A percentile compares a stretch with the other conserved stretches of the same genome.
phyloP scores from a whole-genome alignment of 2,329 filamentous ascomycete species.

The Cladophialophora chaetospira region DNA sequence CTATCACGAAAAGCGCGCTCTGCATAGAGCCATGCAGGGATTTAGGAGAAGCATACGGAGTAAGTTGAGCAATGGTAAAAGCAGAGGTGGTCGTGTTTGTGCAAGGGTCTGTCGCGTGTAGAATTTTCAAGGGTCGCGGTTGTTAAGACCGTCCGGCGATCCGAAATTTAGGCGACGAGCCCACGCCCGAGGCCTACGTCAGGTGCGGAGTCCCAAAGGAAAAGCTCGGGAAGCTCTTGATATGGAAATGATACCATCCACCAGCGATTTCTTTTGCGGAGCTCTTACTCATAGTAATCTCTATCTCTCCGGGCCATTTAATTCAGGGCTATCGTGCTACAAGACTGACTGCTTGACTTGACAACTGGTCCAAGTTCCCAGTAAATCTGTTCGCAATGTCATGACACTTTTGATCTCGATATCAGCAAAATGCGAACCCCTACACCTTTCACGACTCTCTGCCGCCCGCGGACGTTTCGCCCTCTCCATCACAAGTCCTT shows the following conservation, averaged over 20 bases:
- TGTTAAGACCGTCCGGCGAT: neutral
- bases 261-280: neutral
- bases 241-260: constrained; percentile 10
- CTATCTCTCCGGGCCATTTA: constrained; percentile 18
- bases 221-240: constrained; percentile 15
- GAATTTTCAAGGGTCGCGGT: neutral
- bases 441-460: constrained; percentile 10
- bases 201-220: constrained; percentile 13
- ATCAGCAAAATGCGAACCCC: constrained; percentile 8
- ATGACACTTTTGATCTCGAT: constrained; percentile 3
- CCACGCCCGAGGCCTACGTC: neutral
- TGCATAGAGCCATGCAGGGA: too few relatives aligned
- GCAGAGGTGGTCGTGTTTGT: neutral
- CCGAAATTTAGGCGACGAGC: neutral
- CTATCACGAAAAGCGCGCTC: too few relatives aligned
- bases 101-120: constrained; percentile 1
- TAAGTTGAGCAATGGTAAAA: neutral
- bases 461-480: constrained; percentile 14
- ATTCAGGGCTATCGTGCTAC: neutral
- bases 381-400: neutral
- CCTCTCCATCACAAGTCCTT: constrained; percentile 35
- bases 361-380: neutral
- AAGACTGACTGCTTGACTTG: neutral
- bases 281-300: constrained; percentile 4
- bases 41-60: too few relatives aligned